These are phyloP conservation scores for Platanus orientalis DNA, from an alignment of 164 flowering plant genomes.

Conservation along the genomic window DNA sequence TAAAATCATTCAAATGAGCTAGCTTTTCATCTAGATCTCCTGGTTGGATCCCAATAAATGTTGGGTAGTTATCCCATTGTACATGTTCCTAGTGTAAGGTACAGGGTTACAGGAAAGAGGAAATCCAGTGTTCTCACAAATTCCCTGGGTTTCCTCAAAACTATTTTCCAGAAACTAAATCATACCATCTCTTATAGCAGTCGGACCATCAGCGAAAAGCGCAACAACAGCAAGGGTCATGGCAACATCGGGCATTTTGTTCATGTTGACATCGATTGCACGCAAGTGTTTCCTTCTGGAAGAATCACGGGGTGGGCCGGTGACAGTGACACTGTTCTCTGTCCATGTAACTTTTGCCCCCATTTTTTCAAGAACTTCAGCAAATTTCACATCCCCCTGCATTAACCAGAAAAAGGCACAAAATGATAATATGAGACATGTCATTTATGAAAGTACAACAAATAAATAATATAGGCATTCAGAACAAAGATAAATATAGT, in stretches of 20 bases:
- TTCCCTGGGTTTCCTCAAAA: not conserved
- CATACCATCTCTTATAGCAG: slow-evolving; percentile 96
- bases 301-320: slow-evolving; percentile 74
- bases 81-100: not conserved
- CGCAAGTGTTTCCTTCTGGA: slow-evolving; percentile 56
- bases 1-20: not conserved
- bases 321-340: slow-evolving; percentile 88
- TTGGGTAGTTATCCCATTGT: not conserved
- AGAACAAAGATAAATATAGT: not conserved
- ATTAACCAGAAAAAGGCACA: slow-evolving; percentile 9
- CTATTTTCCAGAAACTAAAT: not conserved
- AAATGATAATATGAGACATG: slow-evolving; percentile 1
- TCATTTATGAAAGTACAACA: not conserved
- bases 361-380: slow-evolving; percentile 96
- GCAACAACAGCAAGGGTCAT: slow-evolving; percentile 99
- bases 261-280: slow-evolving; percentile 94
- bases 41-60: not conserved
- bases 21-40: not conserved
- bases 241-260: slow-evolving; percentile 99
- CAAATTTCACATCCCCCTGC: slow-evolving; percentile 98
- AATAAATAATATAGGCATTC: not conserved
- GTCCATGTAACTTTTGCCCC: slow-evolving; percentile 97
- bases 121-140: not conserved
- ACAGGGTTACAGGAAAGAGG: not conserved
- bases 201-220: slow-evolving; percentile 92